These are phyloP conservation scores for Fusarium euwallaceae DNA, from an alignment of 2,329 filamentous ascomycete species.

Conservation along the genomic window DNA sequence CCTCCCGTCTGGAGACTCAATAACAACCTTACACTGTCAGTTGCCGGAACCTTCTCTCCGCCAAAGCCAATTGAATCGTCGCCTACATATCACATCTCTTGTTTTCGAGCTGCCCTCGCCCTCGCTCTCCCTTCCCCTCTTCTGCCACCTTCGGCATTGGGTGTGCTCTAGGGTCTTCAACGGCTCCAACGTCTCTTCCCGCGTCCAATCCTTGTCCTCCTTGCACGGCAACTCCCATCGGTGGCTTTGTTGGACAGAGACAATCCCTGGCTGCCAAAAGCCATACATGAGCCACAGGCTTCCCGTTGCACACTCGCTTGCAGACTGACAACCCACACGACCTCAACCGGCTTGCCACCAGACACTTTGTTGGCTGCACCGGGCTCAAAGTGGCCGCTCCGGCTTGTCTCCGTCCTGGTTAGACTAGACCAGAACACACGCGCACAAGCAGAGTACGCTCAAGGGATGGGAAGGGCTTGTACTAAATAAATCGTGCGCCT, in stretches of 20 bases:
- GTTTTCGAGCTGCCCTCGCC: neutral
- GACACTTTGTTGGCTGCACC: neutral
- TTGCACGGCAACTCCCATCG: neutral
- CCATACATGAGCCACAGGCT: conserved; percentile 16
- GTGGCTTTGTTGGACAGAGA: conserved; percentile 1
- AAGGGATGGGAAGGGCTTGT: neutral
- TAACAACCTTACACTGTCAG: neutral
- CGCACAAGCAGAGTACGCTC: neutral
- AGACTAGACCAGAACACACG: neutral
- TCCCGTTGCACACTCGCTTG: conserved; percentile 19
- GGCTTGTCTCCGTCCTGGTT: neutral
- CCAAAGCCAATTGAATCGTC: conserved; percentile 5
- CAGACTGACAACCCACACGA: conserved; percentile 2
- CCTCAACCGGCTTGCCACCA: neutral
- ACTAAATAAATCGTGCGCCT: neutral
- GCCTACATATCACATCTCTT: conserved; percentile 9
- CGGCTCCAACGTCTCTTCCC: conserved; percentile 10
- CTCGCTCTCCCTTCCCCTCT: neutral
- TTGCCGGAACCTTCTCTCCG: conserved; percentile 35
- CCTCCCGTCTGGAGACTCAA: neutral
- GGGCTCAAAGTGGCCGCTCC: neutral
- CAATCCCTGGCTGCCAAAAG: conserved; percentile 26
- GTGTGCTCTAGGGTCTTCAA: neutral
- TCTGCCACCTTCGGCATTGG: neutral
- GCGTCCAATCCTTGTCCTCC: conserved; percentile 4